Base-by-base conservation (phyloP, 768 basidiomycete species). In the Pleurotus eryngii region DNA sequence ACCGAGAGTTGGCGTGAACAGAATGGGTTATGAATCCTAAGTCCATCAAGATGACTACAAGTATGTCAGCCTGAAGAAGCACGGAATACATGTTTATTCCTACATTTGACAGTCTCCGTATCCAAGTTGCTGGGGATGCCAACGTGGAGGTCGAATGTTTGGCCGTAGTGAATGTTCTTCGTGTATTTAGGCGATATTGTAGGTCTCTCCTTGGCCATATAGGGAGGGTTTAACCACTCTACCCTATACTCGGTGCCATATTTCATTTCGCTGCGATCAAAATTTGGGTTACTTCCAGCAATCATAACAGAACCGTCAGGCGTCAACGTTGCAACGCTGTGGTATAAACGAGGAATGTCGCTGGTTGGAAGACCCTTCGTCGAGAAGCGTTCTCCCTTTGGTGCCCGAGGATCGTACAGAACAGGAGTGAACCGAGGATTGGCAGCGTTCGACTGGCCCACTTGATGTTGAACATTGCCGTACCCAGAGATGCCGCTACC, bases 231-330 rank as follows among this genome's bases (percentile, higher is more conserved):
- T 61, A 96, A 77, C 80, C 87, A 86, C 67, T 97, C 95, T 30
- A 93, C 89, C 49, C 92, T 79, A 68, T 95, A 96, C 68, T 96
- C 92, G 15, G 92, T 93, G 27, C 86, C 85, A 66, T 89, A 95
- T 66, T 75, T 74, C 42, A 82, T 63, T 62, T 84, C 86, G 63
- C 86, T 90, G 53, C 89, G 74, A 68, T 92, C 90, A 58, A 92
- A 69, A 69, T 92, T 92, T 22, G 91, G 91, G 64, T 91, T 92
- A 59, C 89, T 90, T 35, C 90, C 90, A 17, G 90, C 85, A 57
- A 93, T 83, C 85, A 92, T 83, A 49, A 92, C 70, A 51, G 81
- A 78, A 3, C 85, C 91, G 27, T 72, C 74, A 5, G 90, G 90
- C 6, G 88, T 87, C 64, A 92, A 71, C 14, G 86, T 90, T 46